Base-by-base conservation (phyloP, 257 asterid genomes). In the Agastache rugosa region DNA sequence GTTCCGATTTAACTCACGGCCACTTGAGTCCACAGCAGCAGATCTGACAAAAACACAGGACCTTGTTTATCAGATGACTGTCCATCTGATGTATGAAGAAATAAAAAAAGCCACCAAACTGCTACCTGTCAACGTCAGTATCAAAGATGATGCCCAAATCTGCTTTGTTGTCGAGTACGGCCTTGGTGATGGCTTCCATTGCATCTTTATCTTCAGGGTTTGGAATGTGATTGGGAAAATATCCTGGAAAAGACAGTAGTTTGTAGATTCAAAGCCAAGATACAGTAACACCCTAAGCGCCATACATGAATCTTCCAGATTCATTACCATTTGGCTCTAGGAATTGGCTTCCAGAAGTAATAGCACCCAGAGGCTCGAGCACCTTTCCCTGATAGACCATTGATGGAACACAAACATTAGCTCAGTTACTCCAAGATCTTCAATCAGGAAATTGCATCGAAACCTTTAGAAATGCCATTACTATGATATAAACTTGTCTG, bases 191-290 rank as follows among this genome's bases (percentile, higher is more conserved):
- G 76, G 99, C 95, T 85, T 83, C 77, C 99, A 95, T 95, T 27
- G 98, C 99, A 75, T 84, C 94, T 82, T 89, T 92, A 78, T 95
- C 98, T 85, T 95, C 99, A 2, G 99, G 99, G 78, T 95, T 95
- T 55, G 99, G 99, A 83, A 95, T 95, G 82, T 92, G 99, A 87
- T 95, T 95, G 58, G 99, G 99, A 77, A 95, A 95, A 81, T 85
- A 83, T 75, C 99, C 99, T 95, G 81, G 42, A 42, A 85, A 41
- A 74, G 74, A 75, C 42, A 77, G 4, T 35, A 77, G 4, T 35
- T 63, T 2, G 63, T 53, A 73, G 37, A 62, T 69, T 74, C 59
- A 73, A 80, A 50, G 42, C n/a, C 6, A 78, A 48, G 54, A 70
- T 78, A 48, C 14, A 19, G 66, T 1, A 17, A 37, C 35, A 61